A percentile compares a stretch with the other conserved stretches of the same genome.
These are phyloP conservation scores for Pseudocercospora musae DNA, from an alignment of 2,329 filamentous ascomycete genomes.

Conservation along the genomic window DNA sequence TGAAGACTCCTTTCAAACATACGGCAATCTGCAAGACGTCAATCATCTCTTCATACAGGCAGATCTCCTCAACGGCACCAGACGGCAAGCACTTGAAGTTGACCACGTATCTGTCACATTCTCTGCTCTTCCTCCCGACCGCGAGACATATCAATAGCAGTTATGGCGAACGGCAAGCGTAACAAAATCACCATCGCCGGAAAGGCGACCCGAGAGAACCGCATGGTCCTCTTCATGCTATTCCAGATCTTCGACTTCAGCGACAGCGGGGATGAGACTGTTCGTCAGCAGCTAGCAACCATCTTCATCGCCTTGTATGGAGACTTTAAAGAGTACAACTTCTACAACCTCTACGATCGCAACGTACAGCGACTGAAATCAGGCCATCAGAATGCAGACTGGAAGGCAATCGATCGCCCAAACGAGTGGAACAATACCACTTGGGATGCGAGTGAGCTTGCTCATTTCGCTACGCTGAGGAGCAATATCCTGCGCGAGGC, in stretches of 20 bases:
- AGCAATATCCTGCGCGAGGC: not conserved
- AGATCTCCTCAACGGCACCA: too few species aligned
- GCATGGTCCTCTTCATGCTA: not conserved
- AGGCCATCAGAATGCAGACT: not conserved
- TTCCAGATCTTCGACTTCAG: not conserved
- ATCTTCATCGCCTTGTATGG: not conserved
- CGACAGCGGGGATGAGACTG: not conserved
- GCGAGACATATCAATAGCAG: not conserved
- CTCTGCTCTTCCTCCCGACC: not conserved
- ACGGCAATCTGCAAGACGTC: not conserved
- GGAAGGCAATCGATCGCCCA: not conserved
- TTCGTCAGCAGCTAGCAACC: not conserved
- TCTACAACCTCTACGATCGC: not conserved
- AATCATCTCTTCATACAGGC: not conserved
- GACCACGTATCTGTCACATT: not conserved
- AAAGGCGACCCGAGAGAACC: not conserved
- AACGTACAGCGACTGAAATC: not conserved
- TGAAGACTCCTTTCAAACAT: not conserved
- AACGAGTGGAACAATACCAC: not conserved
- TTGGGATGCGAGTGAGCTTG: not conserved
- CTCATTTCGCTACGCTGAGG: not conserved
- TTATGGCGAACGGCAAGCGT: not conserved
- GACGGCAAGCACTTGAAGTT: not conserved
- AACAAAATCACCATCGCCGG: not conserved
- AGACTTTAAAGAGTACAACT: not conserved